phyloP scores from a whole-genome alignment of 108 stramenopile species.

The Cyclotella choctawhatcheeana region DNA sequence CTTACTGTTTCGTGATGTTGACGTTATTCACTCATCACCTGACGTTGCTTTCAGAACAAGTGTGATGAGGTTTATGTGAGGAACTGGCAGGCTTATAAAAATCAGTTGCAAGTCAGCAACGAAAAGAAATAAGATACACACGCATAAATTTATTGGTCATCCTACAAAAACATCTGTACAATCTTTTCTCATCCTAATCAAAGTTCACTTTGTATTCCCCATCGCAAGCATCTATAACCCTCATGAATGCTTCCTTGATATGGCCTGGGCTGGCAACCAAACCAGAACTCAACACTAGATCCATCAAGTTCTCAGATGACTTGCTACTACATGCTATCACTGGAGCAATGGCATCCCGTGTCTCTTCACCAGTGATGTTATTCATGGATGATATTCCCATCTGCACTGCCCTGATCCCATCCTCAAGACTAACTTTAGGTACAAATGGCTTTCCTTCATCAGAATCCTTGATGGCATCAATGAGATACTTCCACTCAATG shows the following conservation, averaged over 20 bases:
- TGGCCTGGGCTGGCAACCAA: constrained; percentile 9
- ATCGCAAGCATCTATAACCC: constrained; percentile 28
- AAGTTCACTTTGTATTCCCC: constrained; percentile 29
- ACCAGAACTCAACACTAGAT: constrained; percentile 30
- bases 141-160: too few species aligned
- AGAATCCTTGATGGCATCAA: constrained; percentile 61
- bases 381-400: constrained; percentile 68
- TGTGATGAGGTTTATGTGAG: constrained; percentile 87
- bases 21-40: constrained; percentile 78
- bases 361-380: constrained; percentile 27
- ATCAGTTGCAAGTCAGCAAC: too few species aligned
- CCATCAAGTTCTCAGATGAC: constrained; percentile 42
- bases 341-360: constrained; percentile 17
- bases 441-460: constrained; percentile 50
- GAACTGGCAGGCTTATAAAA: too few species aligned
- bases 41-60: constrained; percentile 76
- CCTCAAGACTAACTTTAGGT: constrained; percentile 71
- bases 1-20: constrained; percentile 72
- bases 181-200: constrained; percentile 3
- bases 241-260: constrained; percentile 27
- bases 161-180: too few species aligned
- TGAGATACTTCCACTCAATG: constrained; percentile 73
- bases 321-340: constrained; percentile 27
- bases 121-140: too few species aligned
- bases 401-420: constrained; percentile 82